Conservation (phyloP, 2,329 filamentous ascomycete genomes). For the Macroventuria anomochaeta region DNA sequence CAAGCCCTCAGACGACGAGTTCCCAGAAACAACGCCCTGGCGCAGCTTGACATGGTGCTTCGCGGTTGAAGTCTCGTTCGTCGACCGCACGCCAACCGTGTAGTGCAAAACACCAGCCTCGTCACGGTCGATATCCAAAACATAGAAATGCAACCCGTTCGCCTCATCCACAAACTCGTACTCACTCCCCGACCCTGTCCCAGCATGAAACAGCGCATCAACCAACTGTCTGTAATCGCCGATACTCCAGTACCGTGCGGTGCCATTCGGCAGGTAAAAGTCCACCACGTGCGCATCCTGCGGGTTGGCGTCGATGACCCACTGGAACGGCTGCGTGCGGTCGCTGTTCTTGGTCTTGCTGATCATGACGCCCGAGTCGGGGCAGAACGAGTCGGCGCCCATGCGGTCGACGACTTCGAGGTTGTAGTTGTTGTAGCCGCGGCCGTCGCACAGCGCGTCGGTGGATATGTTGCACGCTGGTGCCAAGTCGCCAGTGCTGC, state of each 20-base stretch:
- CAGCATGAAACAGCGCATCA: conserved; percentile 63
- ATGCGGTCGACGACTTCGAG: conserved; percentile 62
- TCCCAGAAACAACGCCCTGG: conserved; percentile 41
- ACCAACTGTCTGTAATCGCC: conserved; percentile 62
- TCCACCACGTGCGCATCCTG: conserved; percentile 60
- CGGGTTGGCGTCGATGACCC: conserved; percentile 62
- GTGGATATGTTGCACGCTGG: conserved; percentile 53
- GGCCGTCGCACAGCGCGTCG: conserved; percentile 60
- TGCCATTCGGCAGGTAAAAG: conserved; percentile 59
- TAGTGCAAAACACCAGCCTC: conserved; percentile 56
- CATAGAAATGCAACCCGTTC: conserved; percentile 60
- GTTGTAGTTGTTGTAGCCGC: conserved; percentile 60
- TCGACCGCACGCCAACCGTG: conserved; percentile 56
- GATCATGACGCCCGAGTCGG: conserved; percentile 61
- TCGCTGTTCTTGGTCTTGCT: conserved; percentile 60
- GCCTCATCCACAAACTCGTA: conserved; percentile 58
- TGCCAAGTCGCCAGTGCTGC: conserved; percentile 50
- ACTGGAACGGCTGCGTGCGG: conserved; percentile 57
- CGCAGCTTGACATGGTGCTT: conserved; percentile 49
- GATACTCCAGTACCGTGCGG: conserved; percentile 55
- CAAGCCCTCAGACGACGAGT: conserved; percentile 44
- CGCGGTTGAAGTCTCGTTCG: conserved; percentile 47
- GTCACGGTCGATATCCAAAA: conserved; percentile 55
- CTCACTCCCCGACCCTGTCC: conserved; percentile 59
- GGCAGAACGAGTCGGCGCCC: conserved; percentile 61